These are phyloP conservation scores for Monosporozyma unispora DNA, from an alignment of 805 yeast genomes.

Conservation along the genomic window DNA sequence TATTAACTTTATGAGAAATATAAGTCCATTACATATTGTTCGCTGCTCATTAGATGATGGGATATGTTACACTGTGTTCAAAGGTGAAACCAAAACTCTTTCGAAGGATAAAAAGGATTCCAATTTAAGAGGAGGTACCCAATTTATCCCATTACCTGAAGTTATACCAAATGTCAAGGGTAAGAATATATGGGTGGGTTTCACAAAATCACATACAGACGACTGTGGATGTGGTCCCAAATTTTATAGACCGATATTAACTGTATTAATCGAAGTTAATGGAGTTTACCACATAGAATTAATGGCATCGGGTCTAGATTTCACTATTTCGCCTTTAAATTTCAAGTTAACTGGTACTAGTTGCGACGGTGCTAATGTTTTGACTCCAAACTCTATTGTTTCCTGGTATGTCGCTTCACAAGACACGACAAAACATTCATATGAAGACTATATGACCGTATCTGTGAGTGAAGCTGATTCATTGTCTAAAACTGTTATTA, in stretches of 20 bases:
- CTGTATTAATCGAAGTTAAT: slow-evolving; percentile 10
- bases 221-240: slow-evolving; percentile 15
- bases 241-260: slow-evolving; percentile 15
- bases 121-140: slow-evolving; percentile 13
- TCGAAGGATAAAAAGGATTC: background rate
- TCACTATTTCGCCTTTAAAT: slow-evolving; percentile 9
- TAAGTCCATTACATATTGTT: slow-evolving; percentile 8
- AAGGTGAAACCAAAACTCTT: slow-evolving; percentile 3
- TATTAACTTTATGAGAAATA: slow-evolving; percentile 6
- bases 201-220: slow-evolving; percentile 11
- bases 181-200: slow-evolving; percentile 19
- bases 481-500: slow-evolving; percentile 28
- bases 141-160: slow-evolving; percentile 13
- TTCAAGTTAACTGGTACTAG: slow-evolving; percentile 10
- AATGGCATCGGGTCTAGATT: slow-evolving; percentile 10
- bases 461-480: slow-evolving; percentile 33
- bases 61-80: slow-evolving; percentile 11
- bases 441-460: slow-evolving; percentile 33
- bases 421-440: slow-evolving; percentile 7
- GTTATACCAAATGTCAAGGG: slow-evolving; percentile 11
- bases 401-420: slow-evolving; percentile 11
- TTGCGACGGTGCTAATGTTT: slow-evolving; percentile 7
- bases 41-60: slow-evolving; percentile 19
- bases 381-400: slow-evolving; percentile 9
- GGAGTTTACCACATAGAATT: slow-evolving; percentile 15